Evolutionary conservation across 805 yeast species (phyloP).

Genomic region (Blastobotrys muscicola): DNA sequence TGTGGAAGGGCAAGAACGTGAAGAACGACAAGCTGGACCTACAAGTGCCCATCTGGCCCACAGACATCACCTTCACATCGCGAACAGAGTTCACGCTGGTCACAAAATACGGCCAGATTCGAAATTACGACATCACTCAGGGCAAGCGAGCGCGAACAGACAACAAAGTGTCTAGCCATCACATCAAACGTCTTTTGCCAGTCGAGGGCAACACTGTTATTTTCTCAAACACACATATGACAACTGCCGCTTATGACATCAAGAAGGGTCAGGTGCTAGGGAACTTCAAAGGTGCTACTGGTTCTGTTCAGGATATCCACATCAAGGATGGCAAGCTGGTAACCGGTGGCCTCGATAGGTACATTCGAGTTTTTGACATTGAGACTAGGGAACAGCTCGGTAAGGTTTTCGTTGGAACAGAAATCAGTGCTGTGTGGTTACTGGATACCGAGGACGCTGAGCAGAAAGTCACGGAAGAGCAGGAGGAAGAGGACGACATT

Average conservation of each 20-base stretch:
- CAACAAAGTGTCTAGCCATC: constrained; percentile 45
- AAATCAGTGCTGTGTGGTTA: constrained; percentile 44
- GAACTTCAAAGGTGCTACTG: constrained; percentile 68
- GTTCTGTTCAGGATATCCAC: constrained; percentile 46
- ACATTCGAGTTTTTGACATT: constrained; percentile 65
- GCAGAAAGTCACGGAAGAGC: constrained; percentile 17
- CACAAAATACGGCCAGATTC: constrained; percentile 67
- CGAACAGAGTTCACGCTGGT: constrained; percentile 38
- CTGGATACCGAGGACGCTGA: constrained; percentile 30
- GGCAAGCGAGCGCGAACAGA: constrained; percentile 61
- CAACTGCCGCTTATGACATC: constrained; percentile 48
- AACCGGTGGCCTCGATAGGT: constrained; percentile 83
- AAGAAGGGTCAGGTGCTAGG: constrained; percentile 29
- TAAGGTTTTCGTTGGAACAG: constrained; percentile 70
- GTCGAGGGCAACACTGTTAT: constrained; percentile 40
- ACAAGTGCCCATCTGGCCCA: constrained; percentile 75
- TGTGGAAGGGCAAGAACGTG: constrained; percentile 77
- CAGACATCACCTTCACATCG: constrained; percentile 42
- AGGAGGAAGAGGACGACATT: constrained; percentile 29
- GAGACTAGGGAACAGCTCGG: constrained; percentile 49
- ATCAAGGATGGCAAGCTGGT: constrained; percentile 32
- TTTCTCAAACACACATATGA: constrained; percentile 63
- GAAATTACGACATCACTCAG: constrained; percentile 59
- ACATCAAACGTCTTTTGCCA: constrained; percentile 36
- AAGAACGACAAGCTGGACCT: constrained; percentile 68